These are phyloP conservation scores for Teunomyces panamensis DNA, from an alignment of 805 yeast species.

Conservation along the genomic window DNA sequence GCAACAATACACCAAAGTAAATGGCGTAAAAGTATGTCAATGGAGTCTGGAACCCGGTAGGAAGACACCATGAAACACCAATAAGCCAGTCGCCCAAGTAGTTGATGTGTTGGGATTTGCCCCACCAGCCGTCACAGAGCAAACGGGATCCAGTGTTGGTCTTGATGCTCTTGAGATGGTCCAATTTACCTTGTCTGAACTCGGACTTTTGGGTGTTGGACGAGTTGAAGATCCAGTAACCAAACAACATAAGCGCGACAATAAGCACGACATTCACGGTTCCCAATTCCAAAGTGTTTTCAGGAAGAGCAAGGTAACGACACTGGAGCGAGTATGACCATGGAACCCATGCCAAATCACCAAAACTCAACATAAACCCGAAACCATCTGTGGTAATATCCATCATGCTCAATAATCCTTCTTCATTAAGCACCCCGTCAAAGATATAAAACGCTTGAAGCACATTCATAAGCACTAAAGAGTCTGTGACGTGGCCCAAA, in stretches of 20 bases:
- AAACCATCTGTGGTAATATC: constrained; percentile 96
- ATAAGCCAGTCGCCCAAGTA: constrained; percentile 95
- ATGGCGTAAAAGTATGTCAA: constrained; percentile 84
- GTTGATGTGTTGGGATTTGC: constrained; percentile 84
- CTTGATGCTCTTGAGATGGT: constrained; percentile 56
- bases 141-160: constrained; percentile 78
- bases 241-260: constrained; percentile 49
- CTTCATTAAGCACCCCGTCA: constrained; percentile 91
- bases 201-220: constrained; percentile 82
- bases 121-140: constrained; percentile 96
- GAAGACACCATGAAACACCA: constrained; percentile 88
- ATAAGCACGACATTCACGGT: constrained; percentile 36
- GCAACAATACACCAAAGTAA: constrained; percentile 75
- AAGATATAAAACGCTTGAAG: constrained; percentile 80
- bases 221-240: constrained; percentile 79
- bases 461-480: constrained; percentile 63
- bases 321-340: constrained; percentile 87
- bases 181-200: constrained; percentile 75
- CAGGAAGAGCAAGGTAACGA: constrained; percentile 63
- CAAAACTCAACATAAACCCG: constrained; percentile 94
- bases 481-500: constrained; percentile 61
- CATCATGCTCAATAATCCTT: constrained; percentile 89
- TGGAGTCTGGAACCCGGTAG: constrained; percentile 79
- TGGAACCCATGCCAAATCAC: constrained; percentile 90
- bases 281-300: constrained; percentile 57